These are phyloP conservation scores for Gastrodia elata DNA, from an alignment of 106 monocot genomes.

Conservation along the genomic window DNA sequence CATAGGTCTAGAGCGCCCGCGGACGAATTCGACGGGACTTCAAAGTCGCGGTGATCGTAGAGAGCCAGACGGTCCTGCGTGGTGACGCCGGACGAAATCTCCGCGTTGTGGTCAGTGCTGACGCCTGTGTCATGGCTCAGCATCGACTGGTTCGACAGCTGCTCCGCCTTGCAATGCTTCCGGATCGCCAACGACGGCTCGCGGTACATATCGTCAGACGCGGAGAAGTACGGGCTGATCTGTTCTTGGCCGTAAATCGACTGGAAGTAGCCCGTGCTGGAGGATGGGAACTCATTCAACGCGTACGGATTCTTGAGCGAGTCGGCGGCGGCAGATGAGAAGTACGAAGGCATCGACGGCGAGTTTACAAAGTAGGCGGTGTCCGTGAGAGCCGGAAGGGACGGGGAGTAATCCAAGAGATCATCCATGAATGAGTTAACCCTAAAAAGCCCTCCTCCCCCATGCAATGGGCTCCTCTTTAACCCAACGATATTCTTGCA, in stretches of 20 bases:
- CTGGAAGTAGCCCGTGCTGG: not conserved
- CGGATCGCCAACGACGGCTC: not conserved
- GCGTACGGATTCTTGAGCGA: not conserved
- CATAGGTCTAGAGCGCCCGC: not conserved
- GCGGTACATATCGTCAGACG: too few species aligned
- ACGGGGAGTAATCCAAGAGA: constrained; percentile 23
- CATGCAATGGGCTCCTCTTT: constrained; percentile 20
- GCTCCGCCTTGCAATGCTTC: constrained; percentile 52
- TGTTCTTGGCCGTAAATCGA: not conserved
- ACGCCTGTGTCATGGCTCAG: constrained; percentile 63
- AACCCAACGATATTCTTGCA: constrained; percentile 29
- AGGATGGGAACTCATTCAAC: not conserved
- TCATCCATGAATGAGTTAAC: constrained; percentile 23
- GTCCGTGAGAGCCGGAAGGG: constrained; percentile 43
- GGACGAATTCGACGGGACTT: not conserved
- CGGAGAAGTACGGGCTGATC: not conserved
- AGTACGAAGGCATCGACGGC: not conserved
- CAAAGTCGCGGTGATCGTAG: not conserved
- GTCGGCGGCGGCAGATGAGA: not conserved
- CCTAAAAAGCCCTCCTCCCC: not conserved
- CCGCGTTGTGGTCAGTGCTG: constrained; percentile 29
- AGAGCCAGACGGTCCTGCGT: not conserved
- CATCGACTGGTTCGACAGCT: constrained; percentile 41
- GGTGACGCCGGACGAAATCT: constrained; percentile 46
- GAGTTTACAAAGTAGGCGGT: not conserved